Conservation (phyloP, 805 yeast genomes). For the Myxozyma neglecta region DNA sequence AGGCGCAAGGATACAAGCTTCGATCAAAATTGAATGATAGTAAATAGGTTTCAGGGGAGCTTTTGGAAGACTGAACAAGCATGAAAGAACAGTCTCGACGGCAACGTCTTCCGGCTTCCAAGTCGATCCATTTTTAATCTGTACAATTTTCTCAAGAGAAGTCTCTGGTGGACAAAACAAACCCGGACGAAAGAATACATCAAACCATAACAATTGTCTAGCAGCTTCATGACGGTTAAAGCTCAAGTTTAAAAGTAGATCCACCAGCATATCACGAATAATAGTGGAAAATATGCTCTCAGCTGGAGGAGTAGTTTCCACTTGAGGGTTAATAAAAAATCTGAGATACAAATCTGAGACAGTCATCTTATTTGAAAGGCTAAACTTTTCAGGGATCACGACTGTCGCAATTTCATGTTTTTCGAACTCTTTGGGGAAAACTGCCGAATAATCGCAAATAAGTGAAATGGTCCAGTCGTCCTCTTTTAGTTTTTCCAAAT, state of each 20-base stretch:
- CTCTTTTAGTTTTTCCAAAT: slow-evolving; percentile 18
- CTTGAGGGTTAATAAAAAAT: slow-evolving; percentile 54
- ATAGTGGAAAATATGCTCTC: slow-evolving; percentile 57
- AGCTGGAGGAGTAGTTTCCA: slow-evolving; percentile 65
- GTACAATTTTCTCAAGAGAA: slow-evolving; percentile 67
- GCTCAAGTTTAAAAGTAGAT: slow-evolving; percentile 74
- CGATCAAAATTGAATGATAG: slow-evolving; percentile 79
- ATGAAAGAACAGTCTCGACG: slow-evolving; percentile 74
- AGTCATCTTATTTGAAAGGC: slow-evolving; percentile 21
- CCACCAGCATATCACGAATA: slow-evolving; percentile 72
- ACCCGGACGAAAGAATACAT: slow-evolving; percentile 64
- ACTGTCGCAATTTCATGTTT: slow-evolving; percentile 15
- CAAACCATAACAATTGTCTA: slow-evolving; percentile 73
- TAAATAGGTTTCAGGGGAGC: slow-evolving; percentile 69
- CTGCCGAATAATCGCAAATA: slow-evolving; percentile 40
- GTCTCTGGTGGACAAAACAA: slow-evolving; percentile 73
- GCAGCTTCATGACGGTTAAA: slow-evolving; percentile 88
- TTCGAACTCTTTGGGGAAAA: slow-evolving; percentile 26
- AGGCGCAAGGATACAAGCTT: slow-evolving; percentile 81
- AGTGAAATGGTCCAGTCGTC: slow-evolving; percentile 32
- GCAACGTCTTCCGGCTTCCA: slow-evolving; percentile 92
- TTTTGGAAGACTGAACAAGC: slow-evolving; percentile 72
- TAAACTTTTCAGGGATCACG: slow-evolving; percentile 36
- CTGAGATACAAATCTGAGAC: slow-evolving; percentile 54
- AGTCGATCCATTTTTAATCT: slow-evolving; percentile 53